A percentile compares a stretch with the other conserved stretches of the same genome.
Conservation (phyloP, 805 yeast genomes). For the Priceomyces medius region DNA sequence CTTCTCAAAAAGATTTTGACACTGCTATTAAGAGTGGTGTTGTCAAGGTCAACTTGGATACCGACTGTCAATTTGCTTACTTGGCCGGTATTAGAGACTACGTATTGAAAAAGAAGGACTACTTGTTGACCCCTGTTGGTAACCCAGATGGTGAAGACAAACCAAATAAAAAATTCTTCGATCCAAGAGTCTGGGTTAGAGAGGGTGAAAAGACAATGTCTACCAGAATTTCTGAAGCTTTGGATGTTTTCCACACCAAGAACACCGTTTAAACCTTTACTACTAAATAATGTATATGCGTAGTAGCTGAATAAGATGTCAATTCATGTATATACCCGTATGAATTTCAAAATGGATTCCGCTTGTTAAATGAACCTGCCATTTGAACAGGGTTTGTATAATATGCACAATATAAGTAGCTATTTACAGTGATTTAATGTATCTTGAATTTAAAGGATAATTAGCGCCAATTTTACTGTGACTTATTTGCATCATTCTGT, state of each 20-base stretch:
- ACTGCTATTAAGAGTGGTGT: constrained; percentile 91
- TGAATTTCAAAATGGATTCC: too few relatives aligned
- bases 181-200: constrained; percentile 99
- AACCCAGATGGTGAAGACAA: constrained; percentile 99
- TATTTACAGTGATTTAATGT: background rate
- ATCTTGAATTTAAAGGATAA: too few relatives aligned
- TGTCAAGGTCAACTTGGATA: constrained; percentile 98
- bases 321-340: background rate
- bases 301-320: background rate
- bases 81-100: constrained; percentile 96
- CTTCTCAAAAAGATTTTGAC: constrained; percentile 86
- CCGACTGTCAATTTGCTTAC: constrained; percentile 99
- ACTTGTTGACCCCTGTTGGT: constrained; percentile 85
- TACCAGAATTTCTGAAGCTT: constrained; percentile 78
- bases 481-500: background rate
- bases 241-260: constrained; percentile 81
- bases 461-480: too few relatives aligned
- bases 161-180: constrained; percentile 99
- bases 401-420: background rate
- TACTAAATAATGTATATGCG: background rate
- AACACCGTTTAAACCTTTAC: constrained; percentile 46
- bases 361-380: background rate
- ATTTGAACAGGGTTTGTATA: background rate
- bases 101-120: constrained; percentile 93
- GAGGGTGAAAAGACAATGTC: constrained; percentile 99